phyloP scores from a whole-genome alignment of 2,329 filamentous ascomycete species.

The Curvularia hawaiiensis region DNA sequence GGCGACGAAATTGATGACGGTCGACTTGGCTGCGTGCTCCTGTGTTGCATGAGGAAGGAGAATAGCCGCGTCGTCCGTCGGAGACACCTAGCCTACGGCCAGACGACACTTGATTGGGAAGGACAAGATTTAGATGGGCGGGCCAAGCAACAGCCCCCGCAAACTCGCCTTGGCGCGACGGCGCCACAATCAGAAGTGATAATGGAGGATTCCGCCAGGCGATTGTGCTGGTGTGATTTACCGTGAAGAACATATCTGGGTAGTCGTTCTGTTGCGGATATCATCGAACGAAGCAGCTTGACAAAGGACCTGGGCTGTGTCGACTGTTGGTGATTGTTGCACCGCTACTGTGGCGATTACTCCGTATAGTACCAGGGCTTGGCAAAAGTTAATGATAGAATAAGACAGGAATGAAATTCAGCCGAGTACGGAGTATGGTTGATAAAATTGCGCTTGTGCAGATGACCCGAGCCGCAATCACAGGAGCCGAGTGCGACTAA shows the following conservation, averaged over 20 bases:
- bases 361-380: neutral
- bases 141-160: conserved; percentile 18
- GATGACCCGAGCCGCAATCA: neutral
- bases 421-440: neutral
- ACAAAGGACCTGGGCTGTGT: neutral
- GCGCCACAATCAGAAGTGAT: conserved; percentile 23
- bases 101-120: conserved; percentile 33
- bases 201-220: neutral
- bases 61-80: conserved; percentile 21
- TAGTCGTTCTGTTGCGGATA: neutral
- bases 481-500: neutral
- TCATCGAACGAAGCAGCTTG: neutral
- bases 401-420: neutral
- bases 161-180: conserved; percentile 23
- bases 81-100: conserved; percentile 18
- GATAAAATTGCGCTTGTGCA: neutral
- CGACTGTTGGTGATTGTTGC: neutral
- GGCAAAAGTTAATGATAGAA: neutral
- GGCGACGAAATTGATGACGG: conserved; percentile 20
- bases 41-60: conserved; percentile 32
- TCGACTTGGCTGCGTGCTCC: conserved; percentile 29
- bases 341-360: neutral
- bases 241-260: neutral
- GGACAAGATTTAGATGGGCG: conserved; percentile 23
- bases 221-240: conserved; percentile 4